Conservation (phyloP, 2,329 filamentous ascomycete genomes). For the Fusarium nodosum region DNA sequence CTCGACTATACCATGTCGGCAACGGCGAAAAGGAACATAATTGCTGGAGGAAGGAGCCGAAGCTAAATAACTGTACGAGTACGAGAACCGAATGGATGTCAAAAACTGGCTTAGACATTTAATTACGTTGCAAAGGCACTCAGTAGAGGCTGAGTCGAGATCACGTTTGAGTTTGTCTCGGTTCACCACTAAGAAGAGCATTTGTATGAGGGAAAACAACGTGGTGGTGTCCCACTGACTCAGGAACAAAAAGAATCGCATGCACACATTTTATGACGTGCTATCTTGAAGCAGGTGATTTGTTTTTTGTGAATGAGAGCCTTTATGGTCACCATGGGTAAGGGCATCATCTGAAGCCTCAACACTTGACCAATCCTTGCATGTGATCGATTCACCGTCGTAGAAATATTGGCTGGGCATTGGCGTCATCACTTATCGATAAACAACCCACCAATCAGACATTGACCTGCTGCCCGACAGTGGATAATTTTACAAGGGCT, state of each 20-base stretch:
- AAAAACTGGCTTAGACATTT: slow-evolving; percentile 7
- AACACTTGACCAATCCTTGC: slow-evolving; percentile 43
- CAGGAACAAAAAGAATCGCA: slow-evolving; percentile 18
- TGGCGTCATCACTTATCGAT: slow-evolving; percentile 50
- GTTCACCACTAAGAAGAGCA: background rate
- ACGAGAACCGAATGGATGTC: slow-evolving; percentile 7
- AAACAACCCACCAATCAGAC: slow-evolving; percentile 27
- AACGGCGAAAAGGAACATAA: slow-evolving; percentile 12
- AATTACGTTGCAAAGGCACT: slow-evolving; percentile 11
- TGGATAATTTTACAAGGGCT: slow-evolving; percentile 12
- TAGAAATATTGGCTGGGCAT: slow-evolving; percentile 33
- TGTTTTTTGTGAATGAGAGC: slow-evolving; percentile 6
- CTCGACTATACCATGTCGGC: slow-evolving; percentile 13
- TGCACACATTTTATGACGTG: slow-evolving; percentile 22
- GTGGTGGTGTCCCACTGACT: slow-evolving; percentile 17
- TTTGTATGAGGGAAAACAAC: background rate
- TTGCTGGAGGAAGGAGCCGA: slow-evolving; percentile 5
- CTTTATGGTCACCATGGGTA: slow-evolving; percentile 33
- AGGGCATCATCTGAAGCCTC: slow-evolving; percentile 37
- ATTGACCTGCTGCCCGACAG: background rate
- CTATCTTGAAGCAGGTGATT: slow-evolving; percentile 27
- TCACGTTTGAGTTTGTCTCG: slow-evolving; percentile 25
- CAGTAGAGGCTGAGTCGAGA: slow-evolving; percentile 26
- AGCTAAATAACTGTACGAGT: slow-evolving; percentile 11
- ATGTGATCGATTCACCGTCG: slow-evolving; percentile 47